A percentile compares a stretch with the other conserved stretches of the same genome.
Conservation (phyloP, 2,329 filamentous ascomycete genomes). For the Epicoccum sorghinum region DNA sequence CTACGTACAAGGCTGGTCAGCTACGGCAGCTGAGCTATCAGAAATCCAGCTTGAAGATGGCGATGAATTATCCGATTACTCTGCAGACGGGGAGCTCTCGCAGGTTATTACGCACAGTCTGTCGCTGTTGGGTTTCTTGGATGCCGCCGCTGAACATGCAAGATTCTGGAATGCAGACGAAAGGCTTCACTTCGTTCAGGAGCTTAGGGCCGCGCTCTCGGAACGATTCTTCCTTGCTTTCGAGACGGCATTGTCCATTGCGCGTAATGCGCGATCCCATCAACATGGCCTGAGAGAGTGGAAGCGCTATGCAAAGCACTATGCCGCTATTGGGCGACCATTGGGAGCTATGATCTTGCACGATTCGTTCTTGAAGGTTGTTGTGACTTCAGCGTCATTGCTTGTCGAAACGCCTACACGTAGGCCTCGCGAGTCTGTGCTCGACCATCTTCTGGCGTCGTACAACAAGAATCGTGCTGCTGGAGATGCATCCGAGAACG, state of each 20-base stretch:
- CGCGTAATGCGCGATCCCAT: constrained; percentile 76
- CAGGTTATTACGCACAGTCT: constrained; percentile 78
- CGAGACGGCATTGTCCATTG: constrained; percentile 87
- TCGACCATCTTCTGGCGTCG: constrained; percentile 66
- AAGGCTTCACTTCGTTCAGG: constrained; percentile 73
- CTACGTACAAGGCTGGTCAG: constrained; percentile 74
- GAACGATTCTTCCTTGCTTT: constrained; percentile 85
- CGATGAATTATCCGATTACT: constrained; percentile 58
- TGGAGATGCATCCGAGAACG: constrained; percentile 34
- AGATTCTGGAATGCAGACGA: constrained; percentile 82
- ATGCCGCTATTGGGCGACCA: constrained; percentile 78
- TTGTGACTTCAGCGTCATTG: constrained; percentile 78
- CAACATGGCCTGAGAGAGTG: constrained; percentile 77
- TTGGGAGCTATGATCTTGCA: constrained; percentile 91
- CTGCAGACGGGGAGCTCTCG: constrained; percentile 60
- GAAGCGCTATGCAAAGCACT: constrained; percentile 85
- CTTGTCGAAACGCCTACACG: constrained; percentile 66
- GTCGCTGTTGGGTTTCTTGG: constrained; percentile 87
- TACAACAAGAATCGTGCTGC: constrained; percentile 22
- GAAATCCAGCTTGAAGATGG: constrained; percentile 59
- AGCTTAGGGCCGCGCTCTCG: constrained; percentile 75
- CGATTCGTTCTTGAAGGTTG: constrained; percentile 83
- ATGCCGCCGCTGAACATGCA: constrained; percentile 77
- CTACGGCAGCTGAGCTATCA: constrained; percentile 63
- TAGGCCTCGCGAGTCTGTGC: constrained; percentile 67